These are phyloP conservation scores for Galerina marginata DNA, from an alignment of 768 basidiomycete species.

Conservation along the genomic window DNA sequence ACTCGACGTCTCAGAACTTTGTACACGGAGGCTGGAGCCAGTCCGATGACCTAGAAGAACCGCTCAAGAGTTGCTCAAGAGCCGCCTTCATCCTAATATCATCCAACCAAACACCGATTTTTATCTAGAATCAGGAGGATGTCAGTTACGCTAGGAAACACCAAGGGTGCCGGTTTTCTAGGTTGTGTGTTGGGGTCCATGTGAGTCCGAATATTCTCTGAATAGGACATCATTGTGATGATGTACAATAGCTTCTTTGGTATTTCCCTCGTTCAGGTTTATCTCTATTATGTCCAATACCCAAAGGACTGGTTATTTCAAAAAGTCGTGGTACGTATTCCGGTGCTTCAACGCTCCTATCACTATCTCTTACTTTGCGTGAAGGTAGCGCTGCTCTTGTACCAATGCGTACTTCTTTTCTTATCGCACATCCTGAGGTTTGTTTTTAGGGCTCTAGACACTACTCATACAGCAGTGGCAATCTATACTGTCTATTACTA, in stretches of 20 bases:
- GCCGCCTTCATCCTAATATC: too few species aligned
- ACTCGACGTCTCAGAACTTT: too few species aligned
- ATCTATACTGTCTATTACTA: too few species aligned
- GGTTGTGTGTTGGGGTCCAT: not conserved
- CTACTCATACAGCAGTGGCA: too few species aligned
- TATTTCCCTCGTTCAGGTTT: not conserved
- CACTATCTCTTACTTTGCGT: not conserved
- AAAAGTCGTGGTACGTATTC: not conserved
- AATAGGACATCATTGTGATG: too few species aligned
- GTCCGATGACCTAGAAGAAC: too few species aligned
- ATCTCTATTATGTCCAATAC: not conserved
- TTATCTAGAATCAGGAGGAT: not conserved
- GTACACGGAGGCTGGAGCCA: too few species aligned
- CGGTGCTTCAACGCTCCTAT: not conserved
- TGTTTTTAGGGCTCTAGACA: too few species aligned
- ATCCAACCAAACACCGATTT: too few species aligned
- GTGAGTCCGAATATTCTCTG: not conserved
- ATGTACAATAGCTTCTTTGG: not conserved
- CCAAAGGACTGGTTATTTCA: slow-evolving; percentile 2
- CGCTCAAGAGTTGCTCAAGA: too few species aligned
- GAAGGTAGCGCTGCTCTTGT: not conserved
- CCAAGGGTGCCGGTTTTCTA: slow-evolving; percentile 1
- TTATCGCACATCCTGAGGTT: too few species aligned
- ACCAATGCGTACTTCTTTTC: not conserved
- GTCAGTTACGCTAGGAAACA: not conserved